These are phyloP conservation scores for Salix koriyanagi DNA, from an alignment of 345 rosid genomes.

Conservation along the genomic window DNA sequence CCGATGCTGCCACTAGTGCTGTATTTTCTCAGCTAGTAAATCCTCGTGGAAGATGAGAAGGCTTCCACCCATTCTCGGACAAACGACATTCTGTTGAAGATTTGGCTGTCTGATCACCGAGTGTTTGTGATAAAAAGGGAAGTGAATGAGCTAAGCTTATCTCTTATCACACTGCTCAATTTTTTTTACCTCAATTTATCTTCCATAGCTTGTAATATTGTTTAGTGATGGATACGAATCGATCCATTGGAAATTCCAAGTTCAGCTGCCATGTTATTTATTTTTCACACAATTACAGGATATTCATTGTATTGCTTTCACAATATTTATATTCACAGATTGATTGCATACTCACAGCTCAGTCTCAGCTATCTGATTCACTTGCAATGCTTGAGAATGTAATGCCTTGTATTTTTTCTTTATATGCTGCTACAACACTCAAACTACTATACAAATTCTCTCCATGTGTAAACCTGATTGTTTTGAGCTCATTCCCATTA, in stretches of 20 bases:
- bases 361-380: background rate
- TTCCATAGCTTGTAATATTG: conserved; percentile 36
- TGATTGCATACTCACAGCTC: background rate
- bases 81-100: conserved; percentile 7
- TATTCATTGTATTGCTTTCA: conserved; percentile 20
- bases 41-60: conserved; percentile 83
- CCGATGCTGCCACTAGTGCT: conserved; percentile 82
- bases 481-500: too few species aligned
- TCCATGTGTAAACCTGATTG: background rate
- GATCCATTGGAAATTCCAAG: conserved; percentile 17
- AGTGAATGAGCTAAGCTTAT: conserved; percentile 18
- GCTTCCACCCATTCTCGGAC: conserved; percentile 1
- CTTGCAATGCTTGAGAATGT: background rate
- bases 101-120: conserved; percentile 6
- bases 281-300: conserved; percentile 18
- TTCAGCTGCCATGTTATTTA: conserved; percentile 5
- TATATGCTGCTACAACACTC: background rate
- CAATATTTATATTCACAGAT: background rate
- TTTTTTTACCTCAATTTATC: conserved; percentile 27
- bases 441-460: background rate
- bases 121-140: conserved; percentile 13
- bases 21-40: conserved; percentile 97
- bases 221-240: conserved; percentile 26
- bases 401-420: background rate
- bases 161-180: conserved; percentile 15